Conservation (phyloP, 306 rosid genomes). For the Trifolium fragiferum region DNA sequence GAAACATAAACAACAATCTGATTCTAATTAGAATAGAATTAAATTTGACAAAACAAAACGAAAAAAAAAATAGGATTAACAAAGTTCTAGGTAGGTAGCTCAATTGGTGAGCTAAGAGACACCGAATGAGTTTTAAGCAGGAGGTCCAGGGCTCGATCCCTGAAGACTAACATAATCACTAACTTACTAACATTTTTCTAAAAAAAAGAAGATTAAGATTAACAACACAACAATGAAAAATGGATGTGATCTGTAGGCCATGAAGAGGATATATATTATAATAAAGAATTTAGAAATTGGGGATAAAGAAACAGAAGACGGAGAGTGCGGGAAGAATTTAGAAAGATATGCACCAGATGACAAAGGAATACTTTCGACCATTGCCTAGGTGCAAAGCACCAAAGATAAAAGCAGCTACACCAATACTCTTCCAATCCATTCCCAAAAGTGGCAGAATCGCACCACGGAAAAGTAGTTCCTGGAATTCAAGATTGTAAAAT, state of each 20-base stretch:
- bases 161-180: too few species aligned
- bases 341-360: conserved; percentile 67
- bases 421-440: conserved; percentile 70
- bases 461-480: conserved; percentile 96
- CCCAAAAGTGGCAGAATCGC: conserved; percentile 85
- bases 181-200: too few species aligned
- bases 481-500: conserved; percentile 33
- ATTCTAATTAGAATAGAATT: conserved; percentile 25
- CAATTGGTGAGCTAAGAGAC: too few species aligned
- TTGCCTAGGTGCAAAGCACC: conserved; percentile 83
- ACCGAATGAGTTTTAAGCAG: too few species aligned
- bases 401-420: conserved; percentile 68
- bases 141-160: too few species aligned
- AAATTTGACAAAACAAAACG: background rate
- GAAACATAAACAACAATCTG: conserved; percentile 47
- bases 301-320: background rate
- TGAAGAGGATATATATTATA: background rate
- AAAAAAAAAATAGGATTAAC: background rate
- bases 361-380: conserved; percentile 86
- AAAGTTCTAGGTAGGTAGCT: too few species aligned
- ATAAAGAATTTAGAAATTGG: background rate
- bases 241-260: background rate
- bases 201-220: background rate
- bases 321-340: background rate
- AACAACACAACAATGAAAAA: background rate